phyloP scores from a whole-genome alignment of 1,139 yeast genomes.

The Pichia sp. region DNA sequence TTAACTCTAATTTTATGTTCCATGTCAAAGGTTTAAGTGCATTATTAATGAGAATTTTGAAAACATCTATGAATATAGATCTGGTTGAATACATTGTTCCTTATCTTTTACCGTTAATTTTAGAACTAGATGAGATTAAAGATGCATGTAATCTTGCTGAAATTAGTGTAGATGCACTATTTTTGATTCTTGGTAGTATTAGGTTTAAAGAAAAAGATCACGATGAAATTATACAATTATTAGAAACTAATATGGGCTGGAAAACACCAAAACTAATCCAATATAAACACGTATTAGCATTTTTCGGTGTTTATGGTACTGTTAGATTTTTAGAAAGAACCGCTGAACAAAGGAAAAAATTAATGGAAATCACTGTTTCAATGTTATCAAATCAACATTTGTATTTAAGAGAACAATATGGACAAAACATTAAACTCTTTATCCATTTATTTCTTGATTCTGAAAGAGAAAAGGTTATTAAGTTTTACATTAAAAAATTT shows the following conservation, averaged over 20 bases:
- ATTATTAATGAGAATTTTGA: slow-evolving; percentile 33
- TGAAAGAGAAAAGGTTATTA: slow-evolving; percentile 41
- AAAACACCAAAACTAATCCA: slow-evolving; percentile 58
- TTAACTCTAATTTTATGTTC: slow-evolving; percentile 43
- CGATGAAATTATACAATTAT: slow-evolving; percentile 43
- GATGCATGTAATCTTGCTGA: slow-evolving; percentile 78
- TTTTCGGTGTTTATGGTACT: slow-evolving; percentile 70
- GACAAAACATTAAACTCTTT: slow-evolving; percentile 72
- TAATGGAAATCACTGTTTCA: slow-evolving; percentile 49
- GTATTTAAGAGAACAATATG: slow-evolving; percentile 74
- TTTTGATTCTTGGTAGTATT: slow-evolving; percentile 25
- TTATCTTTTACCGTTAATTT: slow-evolving; percentile 64
- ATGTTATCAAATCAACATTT: slow-evolving; percentile 58
- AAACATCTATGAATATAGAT: slow-evolving; percentile 38
- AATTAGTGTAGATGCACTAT: slow-evolving; percentile 29
- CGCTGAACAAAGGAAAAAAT: slow-evolving; percentile 40
- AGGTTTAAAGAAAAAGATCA: slow-evolving; percentile 20
- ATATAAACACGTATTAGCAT: slow-evolving; percentile 58
- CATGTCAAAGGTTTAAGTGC: slow-evolving; percentile 36
- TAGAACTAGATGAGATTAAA: slow-evolving; percentile 61
- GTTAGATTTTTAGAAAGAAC: slow-evolving; percentile 59
- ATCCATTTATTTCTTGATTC: slow-evolving; percentile 67
- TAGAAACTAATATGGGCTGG: slow-evolving; percentile 41
- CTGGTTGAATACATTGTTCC: slow-evolving; percentile 38
- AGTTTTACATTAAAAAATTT: slow-evolving; percentile 36